These are phyloP conservation scores for Paecilomyces sp. DNA, from an alignment of 2,329 filamentous ascomycete genomes.

Conservation along the genomic window DNA sequence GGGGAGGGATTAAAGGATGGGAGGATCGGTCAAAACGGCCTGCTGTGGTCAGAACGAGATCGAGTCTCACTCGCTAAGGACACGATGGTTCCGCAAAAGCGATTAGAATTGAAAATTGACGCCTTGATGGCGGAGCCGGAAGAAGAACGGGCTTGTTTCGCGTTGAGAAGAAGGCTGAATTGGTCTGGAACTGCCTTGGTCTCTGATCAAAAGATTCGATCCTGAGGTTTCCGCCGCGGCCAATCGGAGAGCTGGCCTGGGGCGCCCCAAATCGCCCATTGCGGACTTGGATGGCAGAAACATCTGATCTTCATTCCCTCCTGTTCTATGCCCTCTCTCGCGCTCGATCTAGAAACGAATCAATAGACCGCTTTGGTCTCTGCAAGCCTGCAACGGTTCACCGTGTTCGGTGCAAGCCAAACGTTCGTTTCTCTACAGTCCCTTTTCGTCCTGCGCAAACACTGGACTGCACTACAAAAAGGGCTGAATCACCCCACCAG, in stretches of 20 bases:
- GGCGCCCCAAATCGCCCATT: conserved; percentile 8
- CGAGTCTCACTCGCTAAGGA: neutral
- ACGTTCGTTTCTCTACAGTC: neutral
- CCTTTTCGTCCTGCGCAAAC: too few relatives aligned
- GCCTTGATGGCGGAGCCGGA: neutral
- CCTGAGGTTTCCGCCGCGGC: conserved; percentile 12
- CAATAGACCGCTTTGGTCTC: neutral
- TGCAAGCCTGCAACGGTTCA: neutral
- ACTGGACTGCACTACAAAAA: neutral
- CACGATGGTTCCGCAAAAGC: neutral
- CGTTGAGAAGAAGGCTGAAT: conserved; percentile 1
- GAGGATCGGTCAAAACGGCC: neutral
- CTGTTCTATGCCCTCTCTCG: neutral
- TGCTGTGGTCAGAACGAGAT: neutral
- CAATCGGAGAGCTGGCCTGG: conserved; percentile 25
- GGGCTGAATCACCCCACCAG: neutral
- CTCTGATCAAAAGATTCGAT: conserved; percentile 24
- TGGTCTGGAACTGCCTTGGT: neutral
- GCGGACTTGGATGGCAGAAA: neutral
- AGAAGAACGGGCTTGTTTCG: conserved; percentile 2
- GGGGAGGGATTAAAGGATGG: conserved; percentile 1
- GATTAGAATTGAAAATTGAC: neutral
- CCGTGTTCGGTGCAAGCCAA: neutral
- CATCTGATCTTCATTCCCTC: neutral
- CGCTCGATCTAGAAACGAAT: neutral